These are phyloP conservation scores for Rhynchosporium secalis DNA, from an alignment of 2,329 filamentous ascomycete species.

Conservation along the genomic window DNA sequence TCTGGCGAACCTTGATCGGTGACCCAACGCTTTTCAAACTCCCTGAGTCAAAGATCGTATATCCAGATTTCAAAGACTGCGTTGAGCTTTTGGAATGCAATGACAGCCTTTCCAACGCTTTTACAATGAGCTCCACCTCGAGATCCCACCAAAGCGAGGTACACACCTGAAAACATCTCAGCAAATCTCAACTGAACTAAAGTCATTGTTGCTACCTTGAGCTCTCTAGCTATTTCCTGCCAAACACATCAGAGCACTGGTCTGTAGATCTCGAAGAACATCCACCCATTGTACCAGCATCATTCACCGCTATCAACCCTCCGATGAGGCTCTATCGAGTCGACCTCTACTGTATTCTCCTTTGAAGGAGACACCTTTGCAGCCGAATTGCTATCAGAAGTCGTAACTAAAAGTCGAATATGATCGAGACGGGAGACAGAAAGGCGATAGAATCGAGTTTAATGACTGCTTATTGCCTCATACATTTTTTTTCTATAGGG, in stretches of 20 bases:
- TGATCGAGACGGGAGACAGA: too few species aligned
- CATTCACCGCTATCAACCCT: background rate
- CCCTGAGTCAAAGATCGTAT: constrained; percentile 1
- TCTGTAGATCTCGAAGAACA: background rate
- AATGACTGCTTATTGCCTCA: too few species aligned
- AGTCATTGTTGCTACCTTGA: background rate
- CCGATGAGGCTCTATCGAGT: background rate
- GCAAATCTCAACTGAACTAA: background rate
- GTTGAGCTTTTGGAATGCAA: background rate
- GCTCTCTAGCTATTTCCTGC: background rate
- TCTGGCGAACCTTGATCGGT: background rate
- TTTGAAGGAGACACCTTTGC: too few species aligned
- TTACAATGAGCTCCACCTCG: background rate
- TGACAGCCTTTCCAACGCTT: background rate
- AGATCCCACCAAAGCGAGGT: background rate
- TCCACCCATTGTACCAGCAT: background rate
- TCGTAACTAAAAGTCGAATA: too few species aligned
- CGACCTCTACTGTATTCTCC: background rate
- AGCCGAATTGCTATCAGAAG: too few species aligned
- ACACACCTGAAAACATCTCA: background rate
- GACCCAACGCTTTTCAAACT: background rate
- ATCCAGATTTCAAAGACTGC: background rate
- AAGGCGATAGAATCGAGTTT: too few species aligned
- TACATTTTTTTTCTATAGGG: too few species aligned
- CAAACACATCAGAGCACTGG: background rate